These are phyloP conservation scores for Sodiomyces alkalinus DNA, from an alignment of 2,329 filamentous ascomycete species.

Conservation along the genomic window DNA sequence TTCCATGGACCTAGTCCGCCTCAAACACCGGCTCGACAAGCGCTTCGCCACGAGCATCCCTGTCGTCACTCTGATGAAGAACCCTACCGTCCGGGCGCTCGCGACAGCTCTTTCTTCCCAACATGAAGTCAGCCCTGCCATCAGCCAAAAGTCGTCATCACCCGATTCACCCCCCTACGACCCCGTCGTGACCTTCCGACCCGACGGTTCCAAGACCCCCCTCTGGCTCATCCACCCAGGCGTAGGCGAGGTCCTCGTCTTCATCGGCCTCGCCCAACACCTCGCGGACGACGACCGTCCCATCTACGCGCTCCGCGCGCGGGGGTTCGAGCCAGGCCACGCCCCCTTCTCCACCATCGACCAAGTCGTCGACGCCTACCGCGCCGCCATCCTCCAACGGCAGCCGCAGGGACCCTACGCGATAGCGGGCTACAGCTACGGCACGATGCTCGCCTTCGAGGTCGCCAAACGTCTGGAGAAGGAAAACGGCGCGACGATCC, in stretches of 20 bases:
- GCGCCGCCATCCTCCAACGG: slow-evolving; percentile 18
- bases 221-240: slow-evolving; percentile 26
- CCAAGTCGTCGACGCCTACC: slow-evolving; percentile 25
- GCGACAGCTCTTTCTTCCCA: too few species aligned
- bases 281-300: slow-evolving; percentile 23
- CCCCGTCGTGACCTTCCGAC: slow-evolving; percentile 19
- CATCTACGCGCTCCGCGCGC: slow-evolving; percentile 28
- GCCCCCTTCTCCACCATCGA: slow-evolving; percentile 19
- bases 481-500: slow-evolving; percentile 19
- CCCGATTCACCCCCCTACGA: too few species aligned
- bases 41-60: too few species aligned
- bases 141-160: too few species aligned
- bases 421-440: slow-evolving; percentile 35
- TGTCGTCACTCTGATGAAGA: too few species aligned
- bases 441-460: slow-evolving; percentile 34
- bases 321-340: slow-evolving; percentile 24
- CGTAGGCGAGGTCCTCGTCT: slow-evolving; percentile 25
- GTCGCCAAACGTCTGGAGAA: slow-evolving; percentile 27
- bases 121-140: too few species aligned
- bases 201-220: slow-evolving; percentile 17
- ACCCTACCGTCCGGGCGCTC: too few species aligned
- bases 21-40: slow-evolving; percentile 19
- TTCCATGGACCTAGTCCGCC: slow-evolving; percentile 24
- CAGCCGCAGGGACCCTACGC: slow-evolving; percentile 36
- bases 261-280: slow-evolving; percentile 20